These are phyloP conservation scores for Flaveria ramosissima DNA, from an alignment of 129 eudicot species.

Conservation along the genomic window DNA sequence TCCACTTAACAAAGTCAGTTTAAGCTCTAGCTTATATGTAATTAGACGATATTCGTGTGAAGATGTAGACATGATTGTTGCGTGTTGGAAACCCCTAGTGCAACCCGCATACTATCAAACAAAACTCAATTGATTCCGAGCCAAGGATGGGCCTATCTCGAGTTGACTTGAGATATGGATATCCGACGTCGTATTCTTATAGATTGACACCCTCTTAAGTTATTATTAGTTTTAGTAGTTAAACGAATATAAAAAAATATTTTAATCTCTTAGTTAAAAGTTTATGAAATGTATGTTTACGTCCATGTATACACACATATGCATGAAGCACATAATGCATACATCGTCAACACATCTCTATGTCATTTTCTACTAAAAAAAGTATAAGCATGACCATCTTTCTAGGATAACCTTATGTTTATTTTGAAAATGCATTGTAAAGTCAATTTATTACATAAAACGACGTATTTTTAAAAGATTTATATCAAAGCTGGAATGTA, in stretches of 20 bases:
- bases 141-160: background rate
- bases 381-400: background rate
- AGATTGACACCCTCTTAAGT: background rate
- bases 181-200: background rate
- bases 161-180: background rate
- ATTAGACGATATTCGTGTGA: background rate
- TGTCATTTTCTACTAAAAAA: background rate
- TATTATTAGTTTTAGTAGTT: too few species aligned
- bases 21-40: background rate
- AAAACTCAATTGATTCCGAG: background rate
- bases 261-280: too few species aligned
- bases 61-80: background rate
- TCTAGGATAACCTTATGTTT: background rate
- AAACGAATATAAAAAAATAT: too few species aligned
- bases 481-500: conserved; percentile 3
- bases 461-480: background rate
- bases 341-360: background rate
- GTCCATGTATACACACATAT: background rate
- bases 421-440: too few species aligned
- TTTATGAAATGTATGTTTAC: too few species aligned
- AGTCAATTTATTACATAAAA: conserved; percentile 1
- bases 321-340: background rate
- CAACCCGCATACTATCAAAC: background rate
- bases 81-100: background rate
- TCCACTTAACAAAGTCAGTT: background rate